Percentiles rank a stretch among this genome's conserved stretches.
Evolutionary conservation across 305 asterid genomes (phyloP).

Genomic region (Fraxinus sp.): DNA sequence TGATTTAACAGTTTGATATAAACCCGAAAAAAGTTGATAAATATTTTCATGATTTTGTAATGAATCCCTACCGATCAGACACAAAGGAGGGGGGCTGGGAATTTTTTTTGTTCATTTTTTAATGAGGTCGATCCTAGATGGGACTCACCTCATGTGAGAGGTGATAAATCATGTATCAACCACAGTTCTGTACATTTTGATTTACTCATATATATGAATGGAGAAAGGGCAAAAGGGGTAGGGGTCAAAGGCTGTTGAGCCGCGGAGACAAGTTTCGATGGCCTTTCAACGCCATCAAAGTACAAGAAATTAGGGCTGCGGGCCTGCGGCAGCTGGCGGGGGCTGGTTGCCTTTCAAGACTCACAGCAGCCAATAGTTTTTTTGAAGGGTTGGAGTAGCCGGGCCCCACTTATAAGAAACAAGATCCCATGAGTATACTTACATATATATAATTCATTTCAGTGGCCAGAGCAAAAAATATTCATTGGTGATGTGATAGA

Average conservation of each 20-base stretch:
- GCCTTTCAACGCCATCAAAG: constrained; percentile 28
- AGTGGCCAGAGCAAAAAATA: no score
- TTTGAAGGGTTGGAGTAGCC: neutral
- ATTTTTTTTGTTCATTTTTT: no score
- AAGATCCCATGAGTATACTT: neutral
- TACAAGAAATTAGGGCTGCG: neutral
- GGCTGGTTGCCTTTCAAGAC: constrained; percentile 25
- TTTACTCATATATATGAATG: no score
- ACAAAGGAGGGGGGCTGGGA: no score
- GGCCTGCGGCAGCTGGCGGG: neutral
- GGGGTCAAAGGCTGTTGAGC: constrained; percentile 27
- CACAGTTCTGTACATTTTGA: no score
- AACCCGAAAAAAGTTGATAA: neutral
- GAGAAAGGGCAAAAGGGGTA: neutral
- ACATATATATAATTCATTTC: no score
- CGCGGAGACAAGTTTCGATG: constrained; percentile 30
- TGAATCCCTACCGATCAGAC: no score
- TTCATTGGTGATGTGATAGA: no score
- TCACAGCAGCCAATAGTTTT: constrained; percentile 34
- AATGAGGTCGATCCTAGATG: no score
- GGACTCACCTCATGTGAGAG: no score
- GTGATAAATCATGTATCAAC: no score
- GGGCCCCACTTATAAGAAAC: neutral
- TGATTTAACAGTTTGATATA: no score
- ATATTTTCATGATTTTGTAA: neutral